These are phyloP conservation scores for Cladophialophora immunda DNA, from an alignment of 2,329 filamentous ascomycete species.

Conservation along the genomic window DNA sequence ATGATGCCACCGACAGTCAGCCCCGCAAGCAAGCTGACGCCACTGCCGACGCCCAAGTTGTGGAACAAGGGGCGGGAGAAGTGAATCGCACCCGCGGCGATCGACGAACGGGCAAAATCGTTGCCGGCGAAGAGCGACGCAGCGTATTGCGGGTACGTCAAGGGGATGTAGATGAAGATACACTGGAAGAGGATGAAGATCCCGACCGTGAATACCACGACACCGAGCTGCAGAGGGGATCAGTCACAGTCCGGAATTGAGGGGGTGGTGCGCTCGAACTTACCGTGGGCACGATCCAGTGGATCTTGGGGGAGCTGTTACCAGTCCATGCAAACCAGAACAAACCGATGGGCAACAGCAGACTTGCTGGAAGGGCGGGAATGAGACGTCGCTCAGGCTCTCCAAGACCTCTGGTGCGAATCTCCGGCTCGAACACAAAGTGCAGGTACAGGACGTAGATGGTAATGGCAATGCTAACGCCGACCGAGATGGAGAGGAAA, in stretches of 20 bases:
- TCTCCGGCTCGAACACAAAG: slow-evolving; percentile 61
- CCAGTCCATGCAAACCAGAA: slow-evolving; percentile 60
- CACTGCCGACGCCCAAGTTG: slow-evolving; percentile 47
- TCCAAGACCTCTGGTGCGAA: slow-evolving; percentile 50
- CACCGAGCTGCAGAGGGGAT: slow-evolving; percentile 11
- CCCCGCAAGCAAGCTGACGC: slow-evolving; percentile 49
- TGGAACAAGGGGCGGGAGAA: slow-evolving; percentile 47
- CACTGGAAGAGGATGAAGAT: slow-evolving; percentile 55
- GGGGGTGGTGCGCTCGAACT: neutral
- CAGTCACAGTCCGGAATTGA: neutral
- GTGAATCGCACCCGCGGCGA: slow-evolving; percentile 48
- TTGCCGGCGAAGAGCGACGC: slow-evolving; percentile 48
- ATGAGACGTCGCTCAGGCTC: slow-evolving; percentile 60
- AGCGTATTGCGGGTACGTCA: slow-evolving; percentile 51
- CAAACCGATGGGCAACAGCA: slow-evolving; percentile 64
- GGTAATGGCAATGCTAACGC: slow-evolving; percentile 62
- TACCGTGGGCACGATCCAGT: slow-evolving; percentile 50
- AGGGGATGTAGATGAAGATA: slow-evolving; percentile 52
- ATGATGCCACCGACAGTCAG: slow-evolving; percentile 48
- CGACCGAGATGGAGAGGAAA: slow-evolving; percentile 68
- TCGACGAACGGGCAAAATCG: slow-evolving; percentile 45
- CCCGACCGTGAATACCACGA: slow-evolving; percentile 29
- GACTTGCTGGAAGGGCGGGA: slow-evolving; percentile 62
- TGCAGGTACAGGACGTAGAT: slow-evolving; percentile 63
- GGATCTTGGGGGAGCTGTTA: slow-evolving; percentile 41